Conservation (phyloP, 179 eudicot species). For the Heliamphora pulchella region DNA sequence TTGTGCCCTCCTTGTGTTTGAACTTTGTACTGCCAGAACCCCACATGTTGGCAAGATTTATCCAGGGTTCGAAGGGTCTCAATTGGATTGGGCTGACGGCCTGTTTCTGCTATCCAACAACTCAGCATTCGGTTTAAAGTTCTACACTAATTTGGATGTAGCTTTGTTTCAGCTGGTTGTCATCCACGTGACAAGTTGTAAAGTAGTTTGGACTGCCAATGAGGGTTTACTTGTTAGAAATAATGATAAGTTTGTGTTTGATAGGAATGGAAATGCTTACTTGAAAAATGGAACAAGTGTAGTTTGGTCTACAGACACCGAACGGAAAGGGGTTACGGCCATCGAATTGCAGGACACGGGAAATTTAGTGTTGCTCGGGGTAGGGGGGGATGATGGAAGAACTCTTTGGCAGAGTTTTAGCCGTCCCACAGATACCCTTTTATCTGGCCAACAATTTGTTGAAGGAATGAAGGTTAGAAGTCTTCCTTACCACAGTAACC, state of each 20-base stretch:
- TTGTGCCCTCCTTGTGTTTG: conserved; percentile 10
- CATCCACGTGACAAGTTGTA: conserved; percentile 30
- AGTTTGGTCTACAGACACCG: conserved; percentile 52
- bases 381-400: conserved; percentile 15
- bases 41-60: conserved; percentile 11
- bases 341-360: conserved; percentile 41
- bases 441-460: conserved; percentile 36
- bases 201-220: conserved; percentile 54
- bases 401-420: conserved; percentile 53
- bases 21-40: conserved; percentile 12
- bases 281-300: conserved; percentile 28
- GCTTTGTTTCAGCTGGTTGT: conserved; percentile 38
- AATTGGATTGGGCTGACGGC: conserved; percentile 26
- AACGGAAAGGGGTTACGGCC: conserved; percentile 28
- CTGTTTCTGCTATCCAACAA: conserved; percentile 43
- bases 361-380: conserved; percentile 43
- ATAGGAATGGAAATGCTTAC: conserved; percentile 32
- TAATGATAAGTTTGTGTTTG: conserved; percentile 39
- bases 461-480: conserved; percentile 51
- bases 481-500: conserved; percentile 20
- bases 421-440: conserved; percentile 50
- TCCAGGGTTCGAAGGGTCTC: conserved; percentile 23
- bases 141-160: conserved; percentile 29
- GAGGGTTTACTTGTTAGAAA: conserved; percentile 29
- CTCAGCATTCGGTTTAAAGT: conserved; percentile 42